These are phyloP conservation scores for Urochloa ruziziensis DNA, from an alignment of 176 grass and related monocot genomes.

Conservation along the genomic window DNA sequence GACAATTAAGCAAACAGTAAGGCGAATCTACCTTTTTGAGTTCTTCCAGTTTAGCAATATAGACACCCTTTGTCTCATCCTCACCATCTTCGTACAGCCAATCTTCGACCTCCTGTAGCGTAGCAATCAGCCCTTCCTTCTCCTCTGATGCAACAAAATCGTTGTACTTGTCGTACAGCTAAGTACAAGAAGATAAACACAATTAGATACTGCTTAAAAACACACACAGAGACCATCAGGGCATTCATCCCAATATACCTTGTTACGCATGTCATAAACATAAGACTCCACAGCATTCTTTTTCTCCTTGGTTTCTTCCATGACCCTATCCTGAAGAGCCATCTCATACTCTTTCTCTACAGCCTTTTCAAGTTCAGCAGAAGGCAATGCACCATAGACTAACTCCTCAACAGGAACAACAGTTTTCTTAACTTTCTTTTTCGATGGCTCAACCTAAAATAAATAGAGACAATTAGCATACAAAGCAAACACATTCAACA, in stretches of 20 bases:
- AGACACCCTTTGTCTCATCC: slow-evolving; percentile 94
- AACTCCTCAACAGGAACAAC: slow-evolving; percentile 56
- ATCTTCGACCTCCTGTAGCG: slow-evolving; percentile 87
- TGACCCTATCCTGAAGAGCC: slow-evolving; percentile 86
- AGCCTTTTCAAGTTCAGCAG: slow-evolving; percentile 63
- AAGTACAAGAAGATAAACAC: background rate
- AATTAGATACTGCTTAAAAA: background rate
- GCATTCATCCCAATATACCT: slow-evolving; percentile 39
- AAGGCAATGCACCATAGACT: slow-evolving; percentile 64
- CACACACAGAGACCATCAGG: background rate
- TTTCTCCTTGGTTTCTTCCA: slow-evolving; percentile 96
- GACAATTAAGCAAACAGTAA: background rate
- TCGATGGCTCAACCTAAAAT: slow-evolving; percentile 48
- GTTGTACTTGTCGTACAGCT: slow-evolving; percentile 80
- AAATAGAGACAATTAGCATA: background rate
- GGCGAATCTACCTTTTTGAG: slow-evolving; percentile 55
- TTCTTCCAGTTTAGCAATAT: slow-evolving; percentile 90
- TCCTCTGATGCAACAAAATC: slow-evolving; percentile 68
- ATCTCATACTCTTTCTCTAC: slow-evolving; percentile 90
- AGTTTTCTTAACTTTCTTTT: slow-evolving; percentile 67
- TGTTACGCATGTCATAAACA: slow-evolving; percentile 98
- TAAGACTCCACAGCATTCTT: slow-evolving; percentile 95
- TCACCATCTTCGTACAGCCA: slow-evolving; percentile 98
- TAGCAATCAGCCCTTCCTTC: slow-evolving; percentile 58
- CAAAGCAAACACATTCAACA: no score